Base-by-base conservation (phyloP, 331 rosid genomes). In the Malus hybrid region DNA sequence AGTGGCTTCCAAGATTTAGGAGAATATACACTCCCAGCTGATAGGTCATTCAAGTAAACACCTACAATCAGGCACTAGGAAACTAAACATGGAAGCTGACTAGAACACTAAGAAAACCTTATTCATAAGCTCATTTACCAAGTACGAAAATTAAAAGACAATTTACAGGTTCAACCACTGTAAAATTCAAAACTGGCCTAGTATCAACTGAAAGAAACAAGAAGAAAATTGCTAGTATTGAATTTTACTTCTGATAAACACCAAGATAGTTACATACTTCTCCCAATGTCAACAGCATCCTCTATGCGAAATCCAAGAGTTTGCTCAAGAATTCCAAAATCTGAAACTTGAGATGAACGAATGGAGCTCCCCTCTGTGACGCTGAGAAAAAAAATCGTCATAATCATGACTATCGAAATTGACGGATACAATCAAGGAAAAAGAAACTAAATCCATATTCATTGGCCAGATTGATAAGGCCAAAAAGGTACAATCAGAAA, bases 301-400 rank as follows among this genome's bases (percentile, higher is more conserved):
- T 91, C 93, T 63, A 88, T 74, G 7, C 85, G 94, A 80, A 87
- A 93, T 78, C 97, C 97, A 66, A 91, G 91, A 76, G 98, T 86
- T 74, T 91, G 98, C 80, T 93, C 95, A 53, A 93, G 84, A 64
- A 84, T 61, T 83, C 94, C 93, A 60, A 91, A 86, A 66, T 93
- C 94, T 72, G 94, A 78, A 46, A 89, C 81, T 74, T 87, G 91
- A 76, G 96, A 89, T 68, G 97, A 86, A 72, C 86, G 90, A 82
- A 86, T 86, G 69, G 85, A 75, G 79, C 76, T 83, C 81, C 93
- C 91, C 74, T 91, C 98, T 29, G 85, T 83, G 74, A 87, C 92
- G 80, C 97, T 89, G 88, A 84, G 84, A 88, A 50, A 74, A 82
- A 48, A 88, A 74, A 76, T 2, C 76, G 56, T 69, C 33, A 81